Evolutionary conservation across 2,329 filamentous ascomycete species (phyloP).

Genomic region (Apiospora rasikravindrae): DNA sequence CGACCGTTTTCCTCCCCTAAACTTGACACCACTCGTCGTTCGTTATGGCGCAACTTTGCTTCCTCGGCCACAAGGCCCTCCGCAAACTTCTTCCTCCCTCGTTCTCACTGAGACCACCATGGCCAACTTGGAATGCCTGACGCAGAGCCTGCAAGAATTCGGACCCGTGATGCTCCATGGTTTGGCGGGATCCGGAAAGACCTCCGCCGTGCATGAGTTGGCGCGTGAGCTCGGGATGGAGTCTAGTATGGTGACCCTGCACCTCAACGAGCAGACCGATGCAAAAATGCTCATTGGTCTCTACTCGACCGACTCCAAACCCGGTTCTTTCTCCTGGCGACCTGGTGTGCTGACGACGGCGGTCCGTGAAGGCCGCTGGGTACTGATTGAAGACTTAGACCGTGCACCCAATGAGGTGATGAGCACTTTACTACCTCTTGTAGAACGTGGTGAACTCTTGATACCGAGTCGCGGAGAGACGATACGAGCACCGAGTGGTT

Average conservation of each 20-base stretch:
- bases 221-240: conserved; percentile 81
- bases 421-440: conserved; percentile 88
- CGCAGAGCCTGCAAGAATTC: conserved; percentile 66
- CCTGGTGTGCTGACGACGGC: conserved; percentile 93
- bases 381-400: conserved; percentile 95
- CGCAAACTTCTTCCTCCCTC: conserved; percentile 55
- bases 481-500: conserved; percentile 81
- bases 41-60: conserved; percentile 71
- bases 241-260: conserved; percentile 86
- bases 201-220: conserved; percentile 80
- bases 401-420: conserved; percentile 94
- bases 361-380: conserved; percentile 92
- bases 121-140: conserved; percentile 73
- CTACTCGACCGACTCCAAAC: conserved; percentile 87
- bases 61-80: conserved; percentile 62
- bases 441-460: conserved; percentile 88
- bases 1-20: conserved; percentile 40
- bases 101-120: conserved; percentile 76
- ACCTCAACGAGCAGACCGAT: conserved; percentile 97
- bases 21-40: conserved; percentile 65
- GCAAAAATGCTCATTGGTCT: conserved; percentile 94
- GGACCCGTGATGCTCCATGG: conserved; percentile 83
- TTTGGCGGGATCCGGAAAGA: conserved; percentile 88
- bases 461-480: conserved; percentile 89
- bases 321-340: conserved; percentile 90